Evolutionary conservation across 345 rosid species (phyloP), one percentile per base, ranked within the genome.

Genomic region (Pistacia atlantica): DNA sequence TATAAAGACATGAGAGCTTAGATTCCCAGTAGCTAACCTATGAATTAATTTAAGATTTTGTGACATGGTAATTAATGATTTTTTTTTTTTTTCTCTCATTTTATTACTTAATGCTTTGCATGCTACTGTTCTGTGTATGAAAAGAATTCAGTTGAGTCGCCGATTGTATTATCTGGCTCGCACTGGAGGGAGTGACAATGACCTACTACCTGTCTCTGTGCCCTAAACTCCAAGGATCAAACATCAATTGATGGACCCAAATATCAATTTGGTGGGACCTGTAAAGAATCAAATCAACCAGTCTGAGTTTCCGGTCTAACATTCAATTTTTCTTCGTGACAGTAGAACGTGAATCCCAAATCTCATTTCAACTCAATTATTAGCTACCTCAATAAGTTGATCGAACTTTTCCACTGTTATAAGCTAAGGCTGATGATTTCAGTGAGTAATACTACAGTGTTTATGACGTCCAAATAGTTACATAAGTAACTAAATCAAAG

Each of bases 141-240:
- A 69, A 69, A 46, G 52, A 5, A 63, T 18, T 67, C 7, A 31
- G 20, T 55, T 65, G 38, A 66, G 73, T 48, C n/a, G 37, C 69
- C 74, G 59, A 63, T 66, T 69, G 28, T 59, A 79, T 80, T 67
- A 77, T 66, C 79, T 80, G 86, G 77, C 72, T 54, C 79, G 76
- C 86, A 77, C 75, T 58, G 65, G 56, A 67, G 42, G 42, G 55
- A 22, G 77, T 33, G 65, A 56, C 70, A 67, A n/a, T 22, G 83
- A 65, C 81, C 75, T 57, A 71, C 80, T 71, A 61, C 76, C 81
- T 46, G 64, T 37, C 9, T 58, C 59, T 20, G 2, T 14, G 37
- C 56, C 1, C 51, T 71, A 16, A 73, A 54, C 60, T 45, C 61
- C 17, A 37, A 25, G 25, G 25, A 68, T 51, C 8, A 16, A 73